These are phyloP conservation scores for Solanum gracilifrons DNA, from an alignment of 257 asterid species.

Conservation along the genomic window DNA sequence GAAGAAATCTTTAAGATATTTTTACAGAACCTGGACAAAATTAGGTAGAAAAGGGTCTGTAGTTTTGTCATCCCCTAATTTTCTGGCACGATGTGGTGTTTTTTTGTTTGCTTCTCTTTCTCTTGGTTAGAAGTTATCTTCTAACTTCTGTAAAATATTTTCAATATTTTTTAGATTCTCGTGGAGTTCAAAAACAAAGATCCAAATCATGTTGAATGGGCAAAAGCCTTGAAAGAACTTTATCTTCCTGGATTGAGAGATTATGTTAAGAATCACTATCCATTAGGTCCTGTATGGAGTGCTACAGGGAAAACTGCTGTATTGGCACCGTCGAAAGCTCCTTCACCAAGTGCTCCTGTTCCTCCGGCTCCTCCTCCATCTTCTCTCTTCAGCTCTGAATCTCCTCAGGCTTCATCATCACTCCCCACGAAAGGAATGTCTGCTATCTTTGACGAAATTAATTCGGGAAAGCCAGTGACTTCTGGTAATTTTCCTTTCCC, in stretches of 20 bases:
- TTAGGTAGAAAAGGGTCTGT: not conserved
- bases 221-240: slow-evolving; percentile 86
- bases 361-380: slow-evolving; percentile 93
- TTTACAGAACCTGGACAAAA: not conserved
- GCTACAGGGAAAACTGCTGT: slow-evolving; percentile 49
- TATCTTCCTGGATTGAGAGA: slow-evolving; percentile 92
- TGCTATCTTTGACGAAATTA: slow-evolving; percentile 86
- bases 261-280: slow-evolving; percentile 76
- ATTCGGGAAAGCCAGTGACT: slow-evolving; percentile 73
- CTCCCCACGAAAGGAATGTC: slow-evolving; percentile 85
- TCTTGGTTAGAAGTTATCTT: not conserved
- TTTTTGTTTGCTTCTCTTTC: not conserved
- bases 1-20: not conserved
- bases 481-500: slow-evolving; percentile 37
- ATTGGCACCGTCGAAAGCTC: slow-evolving; percentile 46
- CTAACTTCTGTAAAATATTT: not conserved
- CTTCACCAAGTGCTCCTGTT: slow-evolving; percentile 54
- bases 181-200: slow-evolving; percentile 90
- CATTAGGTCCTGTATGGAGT: slow-evolving; percentile 96
- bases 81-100: not conserved
- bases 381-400: slow-evolving; percentile 59
- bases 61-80: not conserved
- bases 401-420: slow-evolving; percentile 64
- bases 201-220: slow-evolving; percentile 91
- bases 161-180: slow-evolving; percentile 42